Evolutionary conservation across 2,329 filamentous ascomycete species (phyloP).

Genomic region (Dothistroma septosporum): DNA sequence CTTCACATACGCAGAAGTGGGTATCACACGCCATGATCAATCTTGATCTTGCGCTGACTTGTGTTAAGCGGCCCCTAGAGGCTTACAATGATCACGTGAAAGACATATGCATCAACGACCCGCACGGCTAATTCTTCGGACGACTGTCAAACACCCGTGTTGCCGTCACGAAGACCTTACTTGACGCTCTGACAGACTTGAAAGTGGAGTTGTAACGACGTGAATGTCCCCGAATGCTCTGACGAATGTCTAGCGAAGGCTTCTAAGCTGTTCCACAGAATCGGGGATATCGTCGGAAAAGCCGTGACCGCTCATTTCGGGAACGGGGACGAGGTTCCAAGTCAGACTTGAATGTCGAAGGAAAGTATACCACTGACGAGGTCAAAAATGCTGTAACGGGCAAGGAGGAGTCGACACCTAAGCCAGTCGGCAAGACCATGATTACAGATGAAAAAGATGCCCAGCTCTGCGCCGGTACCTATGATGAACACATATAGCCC

Average conservation of each 20-base stretch:
- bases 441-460: too few relatives aligned
- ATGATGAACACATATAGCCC: too few relatives aligned
- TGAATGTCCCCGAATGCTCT: background rate
- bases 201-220: background rate
- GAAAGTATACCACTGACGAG: background rate
- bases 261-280: background rate
- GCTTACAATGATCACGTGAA: background rate
- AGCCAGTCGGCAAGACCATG: too few relatives aligned
- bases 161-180: background rate
- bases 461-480: too few relatives aligned
- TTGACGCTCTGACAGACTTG: background rate
- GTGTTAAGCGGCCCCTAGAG: background rate
- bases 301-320: background rate
- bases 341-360: background rate
- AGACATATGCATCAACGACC: background rate
- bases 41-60: background rate
- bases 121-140: background rate
- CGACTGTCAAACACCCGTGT: background rate
- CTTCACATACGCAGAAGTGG: background rate
- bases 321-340: background rate
- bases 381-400: background rate
- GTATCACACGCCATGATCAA: background rate
- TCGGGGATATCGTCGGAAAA: background rate
- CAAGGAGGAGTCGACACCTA: background rate
- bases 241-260: background rate